Conservation (phyloP, 768 basidiomycete species). For the Leccinellum albellum region DNA sequence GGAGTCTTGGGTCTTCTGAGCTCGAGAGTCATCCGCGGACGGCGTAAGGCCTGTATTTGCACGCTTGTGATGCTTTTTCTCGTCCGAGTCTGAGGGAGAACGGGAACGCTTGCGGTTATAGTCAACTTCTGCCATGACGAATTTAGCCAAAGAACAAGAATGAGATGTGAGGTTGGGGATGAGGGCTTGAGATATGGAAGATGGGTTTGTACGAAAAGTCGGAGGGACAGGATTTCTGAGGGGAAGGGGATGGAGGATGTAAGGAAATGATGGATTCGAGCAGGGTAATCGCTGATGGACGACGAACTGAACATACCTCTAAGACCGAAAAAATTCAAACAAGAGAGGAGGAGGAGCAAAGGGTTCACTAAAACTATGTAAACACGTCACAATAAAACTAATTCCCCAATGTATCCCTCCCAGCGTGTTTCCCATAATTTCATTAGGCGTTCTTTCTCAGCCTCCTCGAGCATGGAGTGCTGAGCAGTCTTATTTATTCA, state of each 20-base stretch:
- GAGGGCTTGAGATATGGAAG: constrained; percentile 40
- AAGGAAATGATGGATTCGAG: constrained; percentile 54
- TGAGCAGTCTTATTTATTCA: constrained; percentile 18
- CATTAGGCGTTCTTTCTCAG: constrained; percentile 45
- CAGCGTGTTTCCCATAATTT: constrained; percentile 46
- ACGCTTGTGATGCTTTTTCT: constrained; percentile 78
- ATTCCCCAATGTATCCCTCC: constrained; percentile 41
- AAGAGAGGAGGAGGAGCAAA: background rate
- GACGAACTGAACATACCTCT: constrained; percentile 36
- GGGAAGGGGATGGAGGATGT: constrained; percentile 51
- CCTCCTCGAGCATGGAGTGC: constrained; percentile 49
- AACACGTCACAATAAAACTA: constrained; percentile 20
- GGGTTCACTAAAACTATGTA: constrained; percentile 15
- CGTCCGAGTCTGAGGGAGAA: constrained; percentile 77
- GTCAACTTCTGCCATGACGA: constrained; percentile 85
- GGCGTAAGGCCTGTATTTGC: constrained; percentile 73
- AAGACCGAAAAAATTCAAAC: background rate
- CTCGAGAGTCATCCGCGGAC: constrained; percentile 58
- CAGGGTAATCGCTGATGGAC: constrained; percentile 41
- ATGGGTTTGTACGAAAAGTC: constrained; percentile 35
- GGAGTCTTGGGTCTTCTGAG: constrained; percentile 44
- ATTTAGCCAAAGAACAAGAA: constrained; percentile 46
- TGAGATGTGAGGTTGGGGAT: constrained; percentile 38
- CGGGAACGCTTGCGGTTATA: constrained; percentile 82
- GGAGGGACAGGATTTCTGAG: constrained; percentile 44